Evolutionary conservation across 1,284 basidiomycete genomes (phyloP), one percentile per base, ranked within the genome.

Genomic region (Cystobasidium slooffiae): DNA sequence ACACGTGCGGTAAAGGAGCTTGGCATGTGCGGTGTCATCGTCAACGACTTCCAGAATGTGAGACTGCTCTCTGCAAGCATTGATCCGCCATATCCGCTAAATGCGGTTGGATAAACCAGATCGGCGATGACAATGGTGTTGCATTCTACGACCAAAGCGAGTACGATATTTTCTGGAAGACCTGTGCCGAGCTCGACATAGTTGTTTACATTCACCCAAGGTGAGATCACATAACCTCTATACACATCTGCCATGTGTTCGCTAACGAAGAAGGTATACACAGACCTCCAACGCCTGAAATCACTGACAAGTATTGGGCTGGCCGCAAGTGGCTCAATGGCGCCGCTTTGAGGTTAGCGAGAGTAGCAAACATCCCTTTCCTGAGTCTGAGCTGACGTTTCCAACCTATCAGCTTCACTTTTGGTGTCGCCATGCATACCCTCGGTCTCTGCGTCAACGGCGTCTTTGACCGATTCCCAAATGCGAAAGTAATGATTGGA

Each of bases 11-110:
- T 69, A 39, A 69, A 46, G n/a, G 55, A 69, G 6, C 67, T 69
- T 44, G 67, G 67, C 7, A 58, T 69, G 53, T 69, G 67, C 46
- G 67, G 67, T 22, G 51, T 69, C 10, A 69, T 69, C 16, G 53
- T 69, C 43, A 69, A 69, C 20, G 67, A 69, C 24, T 69, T 69
- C 39, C 67, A 69, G 43, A 69, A 37, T 69, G 67, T 62, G 18
- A 22, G 67, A 14, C 31, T 2, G 31, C 31, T 31, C 43, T 4
- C 10, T 12, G 14, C 37, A 59, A 4, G 37, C 6, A 43, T 41
- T n/a, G 39, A 10, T n/a, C 1, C 3, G 12, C n/a, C 56, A 20
- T n/a, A 18, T n/a, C 14, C 14, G 43, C 18, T n/a, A 41, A 18
- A 1, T 31, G n/a, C 39, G 39, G 37, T 52, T 31, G 16, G 1